These are phyloP conservation scores for Solanum phureja DNA, from an alignment of 257 asterid genomes.

Conservation along the genomic window DNA sequence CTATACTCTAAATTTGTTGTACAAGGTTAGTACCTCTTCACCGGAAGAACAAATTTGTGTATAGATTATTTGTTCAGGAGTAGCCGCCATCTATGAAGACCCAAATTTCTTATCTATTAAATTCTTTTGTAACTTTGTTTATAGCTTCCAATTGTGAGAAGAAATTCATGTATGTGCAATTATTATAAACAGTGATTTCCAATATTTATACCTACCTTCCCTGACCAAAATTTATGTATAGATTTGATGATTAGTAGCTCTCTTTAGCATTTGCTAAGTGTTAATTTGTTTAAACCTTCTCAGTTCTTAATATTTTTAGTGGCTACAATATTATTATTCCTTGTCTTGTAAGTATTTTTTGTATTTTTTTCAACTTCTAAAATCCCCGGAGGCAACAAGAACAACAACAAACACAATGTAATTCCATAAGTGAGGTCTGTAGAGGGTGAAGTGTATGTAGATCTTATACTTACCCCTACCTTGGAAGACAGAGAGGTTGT, in stretches of 20 bases:
- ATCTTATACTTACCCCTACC: not conserved
- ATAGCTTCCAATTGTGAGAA: conserved; percentile 18
- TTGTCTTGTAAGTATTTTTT: not conserved
- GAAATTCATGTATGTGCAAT: conserved; percentile 11
- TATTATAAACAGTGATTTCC: conserved; percentile 8
- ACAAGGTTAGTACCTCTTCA: conserved; percentile 2
- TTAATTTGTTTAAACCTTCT: not conserved
- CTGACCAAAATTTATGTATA: conserved; percentile 22
- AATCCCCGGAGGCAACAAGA: not conserved
- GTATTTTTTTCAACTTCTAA: not conserved
- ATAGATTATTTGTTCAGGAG: conserved; percentile 10
- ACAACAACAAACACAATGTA: not conserved
- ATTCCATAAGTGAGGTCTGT: not conserved
- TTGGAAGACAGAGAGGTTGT: not conserved
- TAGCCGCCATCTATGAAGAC: not conserved
- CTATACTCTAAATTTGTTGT: not conserved
- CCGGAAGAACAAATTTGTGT: conserved; percentile 11
- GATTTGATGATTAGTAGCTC: not conserved
- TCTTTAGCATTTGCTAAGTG: not conserved
- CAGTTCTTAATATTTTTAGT: not conserved
- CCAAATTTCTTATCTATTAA: conserved; percentile 12
- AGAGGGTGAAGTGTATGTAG: not conserved
- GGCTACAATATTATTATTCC: not conserved
- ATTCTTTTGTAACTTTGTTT: conserved; percentile 25
- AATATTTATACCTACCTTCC: conserved; percentile 6